These are phyloP conservation scores for Pichia pseudocactophila DNA, from an alignment of 805 yeast species.

Conservation along the genomic window DNA sequence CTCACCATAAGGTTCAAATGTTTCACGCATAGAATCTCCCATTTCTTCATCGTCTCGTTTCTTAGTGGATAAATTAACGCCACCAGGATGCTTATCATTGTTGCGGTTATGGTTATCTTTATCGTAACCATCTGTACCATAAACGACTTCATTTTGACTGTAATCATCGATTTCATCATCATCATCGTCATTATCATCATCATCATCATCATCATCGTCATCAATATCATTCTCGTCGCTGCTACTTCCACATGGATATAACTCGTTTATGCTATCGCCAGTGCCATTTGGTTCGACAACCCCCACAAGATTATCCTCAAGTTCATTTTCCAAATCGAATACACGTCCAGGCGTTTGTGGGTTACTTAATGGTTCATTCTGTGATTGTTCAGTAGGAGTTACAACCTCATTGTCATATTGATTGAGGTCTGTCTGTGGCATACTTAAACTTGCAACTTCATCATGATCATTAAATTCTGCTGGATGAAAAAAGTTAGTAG, in stretches of 20 bases:
- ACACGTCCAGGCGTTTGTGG: slow-evolving; percentile 1
- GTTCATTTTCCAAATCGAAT: slow-evolving; percentile 12
- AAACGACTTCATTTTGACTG: neutral
- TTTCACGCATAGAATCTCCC: no score
- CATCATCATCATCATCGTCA: slow-evolving; percentile 1
- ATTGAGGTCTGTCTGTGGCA: no score
- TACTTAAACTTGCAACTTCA: no score
- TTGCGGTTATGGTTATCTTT: slow-evolving; percentile 1
- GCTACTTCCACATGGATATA: slow-evolving; percentile 9
- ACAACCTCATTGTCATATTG: neutral
- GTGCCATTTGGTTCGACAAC: neutral
- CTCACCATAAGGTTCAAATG: neutral
- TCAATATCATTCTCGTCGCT: neutral
- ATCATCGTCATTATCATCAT: neutral
- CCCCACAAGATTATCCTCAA: slow-evolving; percentile 7
- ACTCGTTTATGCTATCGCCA: slow-evolving; percentile 3
- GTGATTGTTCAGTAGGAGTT: slow-evolving; percentile 2
- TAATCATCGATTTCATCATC: neutral
- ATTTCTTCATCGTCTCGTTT: slow-evolving; percentile 5
- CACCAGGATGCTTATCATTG: no score
- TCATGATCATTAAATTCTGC: no score
- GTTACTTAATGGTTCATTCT: neutral
- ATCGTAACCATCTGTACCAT: slow-evolving; percentile 2
- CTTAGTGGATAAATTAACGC: no score
- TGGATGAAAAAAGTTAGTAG: neutral